These are phyloP conservation scores for Fibroporia radiculosa DNA, from an alignment of 768 basidiomycete genomes.

Conservation along the genomic window DNA sequence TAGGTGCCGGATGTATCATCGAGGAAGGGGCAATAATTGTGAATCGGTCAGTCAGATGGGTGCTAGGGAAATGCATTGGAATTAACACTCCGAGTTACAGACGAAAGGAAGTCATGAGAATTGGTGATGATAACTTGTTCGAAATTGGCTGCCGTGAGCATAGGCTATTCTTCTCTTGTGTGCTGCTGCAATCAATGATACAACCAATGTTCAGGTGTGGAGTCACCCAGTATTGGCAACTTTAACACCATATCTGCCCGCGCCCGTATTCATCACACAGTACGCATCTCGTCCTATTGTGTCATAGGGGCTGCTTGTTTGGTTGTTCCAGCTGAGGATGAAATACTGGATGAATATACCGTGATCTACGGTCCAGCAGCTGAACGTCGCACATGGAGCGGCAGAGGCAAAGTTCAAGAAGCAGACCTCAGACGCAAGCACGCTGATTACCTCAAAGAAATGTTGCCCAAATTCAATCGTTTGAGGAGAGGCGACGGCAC, in stretches of 20 bases:
- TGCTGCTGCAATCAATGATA: neutral
- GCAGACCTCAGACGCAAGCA: constrained; percentile 81
- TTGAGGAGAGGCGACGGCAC: constrained; percentile 26
- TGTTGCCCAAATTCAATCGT: constrained; percentile 85
- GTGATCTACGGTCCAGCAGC: constrained; percentile 74
- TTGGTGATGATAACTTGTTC: constrained; percentile 91
- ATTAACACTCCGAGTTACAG: constrained; percentile 24
- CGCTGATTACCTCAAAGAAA: constrained; percentile 85
- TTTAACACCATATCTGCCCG: constrained; percentile 84
- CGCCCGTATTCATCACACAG: constrained; percentile 75
- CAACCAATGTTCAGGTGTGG: constrained; percentile 52
- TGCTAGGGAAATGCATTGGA: neutral
- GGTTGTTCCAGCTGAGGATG: constrained; percentile 71
- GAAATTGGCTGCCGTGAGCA: constrained; percentile 85
- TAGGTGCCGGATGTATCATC: constrained; percentile 83
- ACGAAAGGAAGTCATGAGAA: constrained; percentile 80
- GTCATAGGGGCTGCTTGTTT: constrained; percentile 77
- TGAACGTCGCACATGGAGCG: constrained; percentile 78
- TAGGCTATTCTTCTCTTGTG: neutral
- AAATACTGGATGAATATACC: constrained; percentile 75
- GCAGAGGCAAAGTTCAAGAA: constrained; percentile 77
- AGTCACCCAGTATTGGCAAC: constrained; percentile 76
- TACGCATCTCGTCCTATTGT: constrained; percentile 74
- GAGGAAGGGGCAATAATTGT: constrained; percentile 90
- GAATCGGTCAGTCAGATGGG: constrained; percentile 49